A percentile compares a stretch with the other conserved stretches of the same genome.
Evolutionary conservation across 2,329 filamentous ascomycete genomes (phyloP).

Genomic region (Ceratocystis destructans): DNA sequence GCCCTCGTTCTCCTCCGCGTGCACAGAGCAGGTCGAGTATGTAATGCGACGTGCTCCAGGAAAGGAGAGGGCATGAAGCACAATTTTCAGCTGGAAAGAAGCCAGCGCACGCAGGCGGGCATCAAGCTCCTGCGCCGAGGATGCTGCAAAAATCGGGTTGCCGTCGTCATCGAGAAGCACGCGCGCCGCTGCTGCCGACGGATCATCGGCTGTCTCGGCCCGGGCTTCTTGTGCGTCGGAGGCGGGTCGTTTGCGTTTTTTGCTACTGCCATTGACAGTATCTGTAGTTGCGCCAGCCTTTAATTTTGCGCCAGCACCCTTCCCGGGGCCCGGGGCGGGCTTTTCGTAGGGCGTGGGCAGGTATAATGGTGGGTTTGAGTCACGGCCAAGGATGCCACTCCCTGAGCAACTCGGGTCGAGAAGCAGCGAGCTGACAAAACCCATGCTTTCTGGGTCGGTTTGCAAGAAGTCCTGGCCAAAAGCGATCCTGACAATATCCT

Average conservation of each 20-base stretch:
- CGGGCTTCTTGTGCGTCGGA: conserved; percentile 24
- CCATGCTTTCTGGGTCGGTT: conserved; percentile 48
- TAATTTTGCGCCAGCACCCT: conserved; percentile 15
- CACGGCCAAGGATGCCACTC: conserved; percentile 82
- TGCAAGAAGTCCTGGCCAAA: conserved; percentile 70
- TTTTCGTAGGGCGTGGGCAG: conserved; percentile 32
- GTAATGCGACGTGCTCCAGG: conserved; percentile 61
- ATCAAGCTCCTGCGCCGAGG: conserved; percentile 42
- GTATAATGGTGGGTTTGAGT: conserved; percentile 57
- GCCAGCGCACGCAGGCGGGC: conserved; percentile 60
- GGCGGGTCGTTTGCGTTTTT: conserved; percentile 31
- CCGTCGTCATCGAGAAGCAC: conserved; percentile 45
- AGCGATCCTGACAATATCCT: conserved; percentile 51
- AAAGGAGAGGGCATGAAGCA: conserved; percentile 76
- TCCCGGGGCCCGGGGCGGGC: neutral
- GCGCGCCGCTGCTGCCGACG: conserved; percentile 24
- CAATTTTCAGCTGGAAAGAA: conserved; percentile 65
- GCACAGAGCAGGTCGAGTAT: conserved; percentile 87
- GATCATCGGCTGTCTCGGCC: conserved; percentile 23
- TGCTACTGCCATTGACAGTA: conserved; percentile 11
- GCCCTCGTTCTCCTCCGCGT: conserved; percentile 75
- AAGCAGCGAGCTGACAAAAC: conserved; percentile 57
- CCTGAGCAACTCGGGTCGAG: conserved; percentile 93
- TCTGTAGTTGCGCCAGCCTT: neutral
- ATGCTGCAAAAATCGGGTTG: conserved; percentile 37